Evolutionary conservation across 1,284 basidiomycete species (phyloP).

Genomic region (Singerocomus inundabilis): DNA sequence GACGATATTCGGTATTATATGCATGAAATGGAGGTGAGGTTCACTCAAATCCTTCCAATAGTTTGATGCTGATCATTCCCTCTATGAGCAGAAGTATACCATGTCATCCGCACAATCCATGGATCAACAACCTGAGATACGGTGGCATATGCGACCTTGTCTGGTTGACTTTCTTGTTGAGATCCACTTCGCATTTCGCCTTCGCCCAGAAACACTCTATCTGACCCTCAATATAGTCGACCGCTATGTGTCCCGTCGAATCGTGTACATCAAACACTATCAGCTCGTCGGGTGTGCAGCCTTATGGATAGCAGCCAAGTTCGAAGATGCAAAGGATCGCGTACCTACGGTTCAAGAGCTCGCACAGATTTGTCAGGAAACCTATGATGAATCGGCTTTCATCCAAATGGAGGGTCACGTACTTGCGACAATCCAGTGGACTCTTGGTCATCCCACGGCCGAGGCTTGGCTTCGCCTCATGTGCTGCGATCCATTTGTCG

Average conservation of each 20-base stretch:
- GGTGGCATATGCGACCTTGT: slow-evolving; percentile 98
- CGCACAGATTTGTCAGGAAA: slow-evolving; percentile 90
- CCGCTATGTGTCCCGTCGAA: slow-evolving; percentile 96
- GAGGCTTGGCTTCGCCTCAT: slow-evolving; percentile 93
- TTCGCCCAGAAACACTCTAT: slow-evolving; percentile 97
- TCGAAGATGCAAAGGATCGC: slow-evolving; percentile 98
- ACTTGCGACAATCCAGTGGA: slow-evolving; percentile 94
- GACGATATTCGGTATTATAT: slow-evolving; percentile 93
- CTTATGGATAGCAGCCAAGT: slow-evolving; percentile 98
- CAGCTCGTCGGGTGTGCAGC: slow-evolving; percentile 98
- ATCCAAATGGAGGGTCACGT: slow-evolving; percentile 98
- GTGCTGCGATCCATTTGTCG: slow-evolving; percentile 68
- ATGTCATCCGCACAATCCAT: slow-evolving; percentile 91
- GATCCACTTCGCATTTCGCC: slow-evolving; percentile 94
- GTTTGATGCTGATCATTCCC: slow-evolving; percentile 13
- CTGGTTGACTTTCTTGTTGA: slow-evolving; percentile 99
- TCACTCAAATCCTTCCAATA: slow-evolving; percentile 1
- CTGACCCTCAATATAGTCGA: slow-evolving; percentile 99
- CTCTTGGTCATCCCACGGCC: slow-evolving; percentile 94
- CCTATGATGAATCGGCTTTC: slow-evolving; percentile 95
- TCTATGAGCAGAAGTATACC: slow-evolving; percentile 63
- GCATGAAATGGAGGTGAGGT: slow-evolving; percentile 95
- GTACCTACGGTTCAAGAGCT: slow-evolving; percentile 95
- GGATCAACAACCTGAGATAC: slow-evolving; percentile 98
- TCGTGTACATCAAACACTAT: slow-evolving; percentile 99